These are phyloP conservation scores for Trichoderma pleuroti DNA, from an alignment of 2,329 filamentous ascomycete species.

Conservation along the genomic window DNA sequence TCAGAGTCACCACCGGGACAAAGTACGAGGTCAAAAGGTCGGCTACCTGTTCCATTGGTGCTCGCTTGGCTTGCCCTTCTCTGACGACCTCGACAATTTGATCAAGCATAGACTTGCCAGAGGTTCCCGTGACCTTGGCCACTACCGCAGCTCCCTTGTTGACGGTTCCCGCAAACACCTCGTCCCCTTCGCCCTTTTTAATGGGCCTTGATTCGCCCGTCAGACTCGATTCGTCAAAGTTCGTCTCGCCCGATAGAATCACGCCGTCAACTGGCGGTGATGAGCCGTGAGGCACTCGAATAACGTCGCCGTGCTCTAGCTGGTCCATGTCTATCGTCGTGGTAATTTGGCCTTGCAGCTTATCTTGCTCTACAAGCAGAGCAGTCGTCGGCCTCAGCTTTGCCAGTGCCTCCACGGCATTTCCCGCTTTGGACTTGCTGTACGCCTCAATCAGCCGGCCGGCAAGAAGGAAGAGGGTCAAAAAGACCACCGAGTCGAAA, in stretches of 20 bases:
- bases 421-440: conserved; percentile 85
- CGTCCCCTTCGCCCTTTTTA: conserved; percentile 59
- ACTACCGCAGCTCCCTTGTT: conserved; percentile 65
- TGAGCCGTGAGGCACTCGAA: conserved; percentile 72
- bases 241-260: conserved; percentile 58
- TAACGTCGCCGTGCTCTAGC: conserved; percentile 69
- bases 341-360: conserved; percentile 33
- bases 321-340: conserved; percentile 59
- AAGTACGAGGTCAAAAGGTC: conserved; percentile 73
- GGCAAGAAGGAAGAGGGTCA: conserved; percentile 80
- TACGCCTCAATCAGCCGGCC: conserved; percentile 79
- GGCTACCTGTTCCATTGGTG: conserved; percentile 71
- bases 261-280: conserved; percentile 83
- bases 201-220: conserved; percentile 73
- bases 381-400: conserved; percentile 76
- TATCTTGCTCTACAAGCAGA: conserved; percentile 56
- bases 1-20: conserved; percentile 66
- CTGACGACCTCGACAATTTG: conserved; percentile 74
- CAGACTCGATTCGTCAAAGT: conserved; percentile 86
- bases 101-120: conserved; percentile 72
- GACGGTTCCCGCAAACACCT: conserved; percentile 69
- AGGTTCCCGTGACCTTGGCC: conserved; percentile 60
- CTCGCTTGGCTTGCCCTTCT: conserved; percentile 72
- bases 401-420: conserved; percentile 76
- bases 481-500: conserved; percentile 89